phyloP scores from a whole-genome alignment of 2,329 filamentous ascomycete species.

The Teratosphaeria gauchensis region DNA sequence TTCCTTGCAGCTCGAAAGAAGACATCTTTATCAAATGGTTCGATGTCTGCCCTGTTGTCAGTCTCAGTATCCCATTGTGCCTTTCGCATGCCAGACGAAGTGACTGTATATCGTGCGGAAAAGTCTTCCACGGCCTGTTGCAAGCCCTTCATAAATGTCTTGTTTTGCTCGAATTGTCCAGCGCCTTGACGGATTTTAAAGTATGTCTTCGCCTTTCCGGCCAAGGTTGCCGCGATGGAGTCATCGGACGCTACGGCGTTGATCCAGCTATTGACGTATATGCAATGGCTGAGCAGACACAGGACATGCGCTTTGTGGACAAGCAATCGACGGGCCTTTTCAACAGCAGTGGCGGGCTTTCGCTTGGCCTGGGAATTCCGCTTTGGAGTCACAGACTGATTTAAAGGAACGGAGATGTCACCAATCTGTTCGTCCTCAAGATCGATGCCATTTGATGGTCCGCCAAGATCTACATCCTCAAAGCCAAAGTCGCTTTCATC shows the following conservation, averaged over 20 bases:
- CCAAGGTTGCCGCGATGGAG: slow-evolving; percentile 54
- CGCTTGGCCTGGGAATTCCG: slow-evolving; percentile 30
- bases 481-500: slow-evolving; percentile 51
- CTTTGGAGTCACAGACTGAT: slow-evolving; percentile 25
- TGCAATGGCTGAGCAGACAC: slow-evolving; percentile 70
- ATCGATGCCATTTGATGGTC: slow-evolving; percentile 14
- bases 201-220: slow-evolving; percentile 54
- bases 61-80: slow-evolving; percentile 55
- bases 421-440: slow-evolving; percentile 20
- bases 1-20: slow-evolving; percentile 62
- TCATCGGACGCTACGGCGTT: slow-evolving; percentile 40
- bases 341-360: slow-evolving; percentile 46
- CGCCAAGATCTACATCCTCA: slow-evolving; percentile 48
- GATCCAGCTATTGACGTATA: slow-evolving; percentile 75
- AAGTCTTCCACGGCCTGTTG: slow-evolving; percentile 59
- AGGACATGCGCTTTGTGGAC: slow-evolving; percentile 82
- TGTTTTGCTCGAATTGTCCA: slow-evolving; percentile 65
- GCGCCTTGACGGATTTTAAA: slow-evolving; percentile 59
- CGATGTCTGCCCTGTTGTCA: slow-evolving; percentile 5
- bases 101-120: slow-evolving; percentile 59
- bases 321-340: slow-evolving; percentile 55
- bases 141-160: slow-evolving; percentile 71
- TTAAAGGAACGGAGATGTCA: slow-evolving; percentile 34
- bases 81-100: slow-evolving; percentile 57
- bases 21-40: slow-evolving; percentile 41